Evolutionary conservation across 164 flowering plant genomes (phyloP), one percentile per base, ranked within the genome.

Genomic region (Akebia trifoliata): DNA sequence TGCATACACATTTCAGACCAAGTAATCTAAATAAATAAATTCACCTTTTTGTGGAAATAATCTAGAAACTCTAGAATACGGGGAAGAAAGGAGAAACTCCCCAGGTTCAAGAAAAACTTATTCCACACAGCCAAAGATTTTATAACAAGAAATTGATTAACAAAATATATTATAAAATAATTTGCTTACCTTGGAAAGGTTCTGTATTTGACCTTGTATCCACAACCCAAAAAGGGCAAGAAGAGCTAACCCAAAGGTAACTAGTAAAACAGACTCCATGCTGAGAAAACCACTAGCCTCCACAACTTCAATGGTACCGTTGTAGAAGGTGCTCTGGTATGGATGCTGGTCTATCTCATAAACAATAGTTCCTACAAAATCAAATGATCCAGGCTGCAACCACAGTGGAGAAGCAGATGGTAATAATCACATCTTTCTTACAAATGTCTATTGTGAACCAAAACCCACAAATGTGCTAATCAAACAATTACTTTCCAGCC

Each of bases 221-320:
- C 90, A 87, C 37, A 90, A 47, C 26, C 86, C 94, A 63, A 75
- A 72, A 45, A 86, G 77, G 38, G 74, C 78, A 61, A 89, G 65
- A 62, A 93, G 92, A 25, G 87, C 90, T 29, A 80, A 36, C 11
- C 84, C 95, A 64, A 85, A 83, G 32, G 79, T 77, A 64, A 84
- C 63, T 38, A 93, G 80, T 72, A 93, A 93, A 24, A 93, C 86
- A 32, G 97, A 81, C 58, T 93, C 94, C 20, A 82, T 63, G 64
- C 87, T 90, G 45, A 93, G 59, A 62, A 72, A 66, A 43, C 80
- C 83, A 66, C 88, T 82, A 61, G 86, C 69, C 68, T 93, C 96
- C 56, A 76, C 82, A 69, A 87, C 97, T 80, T 90, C 95, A 69
- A 94, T 67, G 49, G 99, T 87, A 24, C 98, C 94, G 68, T 92